Base-by-base conservation (phyloP, 2,329 filamentous ascomycete species). In the Aspergillus pseudoterreus region DNA sequence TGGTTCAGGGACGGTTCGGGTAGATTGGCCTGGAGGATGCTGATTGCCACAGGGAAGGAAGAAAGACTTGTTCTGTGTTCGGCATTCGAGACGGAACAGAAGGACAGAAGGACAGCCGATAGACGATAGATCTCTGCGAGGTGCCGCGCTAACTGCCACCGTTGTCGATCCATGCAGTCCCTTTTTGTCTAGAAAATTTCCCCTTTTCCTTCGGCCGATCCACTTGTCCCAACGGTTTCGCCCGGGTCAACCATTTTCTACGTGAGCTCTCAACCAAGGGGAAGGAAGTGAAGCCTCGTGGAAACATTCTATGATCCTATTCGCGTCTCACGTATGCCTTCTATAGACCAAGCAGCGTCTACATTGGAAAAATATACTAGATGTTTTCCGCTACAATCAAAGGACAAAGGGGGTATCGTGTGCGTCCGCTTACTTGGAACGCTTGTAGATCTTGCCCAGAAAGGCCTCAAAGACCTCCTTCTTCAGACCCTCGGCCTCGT, bases 361-460 rank as follows among this genome's bases (percentile, higher is more conserved):
- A 30, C 27, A 30, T 10, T 30, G 27, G 27, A 10, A 30, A 19
- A 30, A 30, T 15, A 38, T 17, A 38, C 35, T n/a, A n/a, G 35
- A 38, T 6, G 15, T 38, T 38, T 17, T 38, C 35, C 35, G n/a
- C 35, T 38, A 38, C 35, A 38, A n/a, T 17, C 3, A 17, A 17
- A 17, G 35, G 35, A 17, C 35, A 38, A 38, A 38, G 35, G 35
- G 35, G 22, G 35, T 38, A 38, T 38, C 35, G 35, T 38, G 35
- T 10, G 14, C 12, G 14, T 17, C 35, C 35, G 19, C 17, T 47
- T 88, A 97, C 77, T 96, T 97, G 82, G 84, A 94, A 69, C 94
- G 83, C 85, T 96, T 96, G 83, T 97, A 97, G 69, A 99, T 97
- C 83, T 99, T 99, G 73, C 80, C 79, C 59, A 99, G 78, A 81